Evolutionary conservation across 371 early-diverging fungal species (phyloP).

Genomic region (Blyttiomyces sp.): DNA sequence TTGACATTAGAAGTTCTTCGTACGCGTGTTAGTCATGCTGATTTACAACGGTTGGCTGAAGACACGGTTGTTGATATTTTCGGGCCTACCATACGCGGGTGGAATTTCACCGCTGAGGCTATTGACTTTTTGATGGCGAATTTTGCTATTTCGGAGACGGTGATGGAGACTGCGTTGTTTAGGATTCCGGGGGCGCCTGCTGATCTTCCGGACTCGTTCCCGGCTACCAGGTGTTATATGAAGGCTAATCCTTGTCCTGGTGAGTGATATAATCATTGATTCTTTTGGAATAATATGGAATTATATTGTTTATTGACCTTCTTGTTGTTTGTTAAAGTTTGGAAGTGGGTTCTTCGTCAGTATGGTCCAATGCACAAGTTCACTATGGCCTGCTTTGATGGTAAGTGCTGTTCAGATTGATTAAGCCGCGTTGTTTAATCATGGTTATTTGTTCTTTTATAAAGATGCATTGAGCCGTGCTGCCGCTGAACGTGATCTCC

Average conservation of each 20-base stretch:
- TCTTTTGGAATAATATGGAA: too few relatives aligned
- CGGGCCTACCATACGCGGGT: conserved; percentile 37
- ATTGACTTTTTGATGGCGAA: conserved; percentile 26
- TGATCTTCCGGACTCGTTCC: conserved; percentile 33
- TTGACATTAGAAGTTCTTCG: conserved; percentile 26
- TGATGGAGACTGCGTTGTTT: conserved; percentile 28
- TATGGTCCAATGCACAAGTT: conserved; percentile 42
- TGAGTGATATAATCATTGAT: too few relatives aligned
- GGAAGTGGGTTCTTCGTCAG: conserved; percentile 37
- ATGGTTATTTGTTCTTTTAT: background rate
- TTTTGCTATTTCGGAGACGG: conserved; percentile 28
- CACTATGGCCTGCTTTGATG: conserved; percentile 43
- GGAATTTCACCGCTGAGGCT: conserved; percentile 33
- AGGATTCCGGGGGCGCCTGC: conserved; percentile 25
- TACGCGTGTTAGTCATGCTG: background rate
- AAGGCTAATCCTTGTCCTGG: conserved; percentile 30
- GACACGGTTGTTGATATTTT: conserved; percentile 42
- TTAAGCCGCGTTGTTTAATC: background rate
- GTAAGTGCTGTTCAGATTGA: conserved; percentile 3
- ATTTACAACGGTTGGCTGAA: conserved; percentile 25
- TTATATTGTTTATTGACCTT: background rate
- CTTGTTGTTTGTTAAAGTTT: too few relatives aligned
- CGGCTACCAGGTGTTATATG: conserved; percentile 42
- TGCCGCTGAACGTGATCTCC: conserved; percentile 41
- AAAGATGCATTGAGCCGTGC: conserved; percentile 43